Conservation (phyloP, 1,139 yeast species). For the Yamadazyma atmosphaerica region DNA sequence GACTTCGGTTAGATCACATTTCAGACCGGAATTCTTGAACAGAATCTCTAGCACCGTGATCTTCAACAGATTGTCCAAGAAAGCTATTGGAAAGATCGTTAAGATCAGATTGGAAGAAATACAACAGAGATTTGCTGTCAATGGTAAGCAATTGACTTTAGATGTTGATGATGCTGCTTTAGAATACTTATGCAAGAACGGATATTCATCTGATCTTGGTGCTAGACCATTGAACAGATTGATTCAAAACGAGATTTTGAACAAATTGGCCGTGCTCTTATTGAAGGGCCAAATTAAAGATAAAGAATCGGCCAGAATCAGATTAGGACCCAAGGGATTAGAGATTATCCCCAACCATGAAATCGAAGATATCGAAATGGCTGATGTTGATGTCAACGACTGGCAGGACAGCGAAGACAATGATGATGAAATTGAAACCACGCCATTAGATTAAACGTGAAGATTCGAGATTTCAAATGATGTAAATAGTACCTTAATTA, state of each 20-base stretch:
- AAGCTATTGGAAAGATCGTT: conserved; percentile 91
- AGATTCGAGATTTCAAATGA: no score
- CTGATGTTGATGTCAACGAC: conserved; percentile 53
- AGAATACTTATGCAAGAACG: conserved; percentile 78
- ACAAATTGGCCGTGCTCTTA: conserved; percentile 83
- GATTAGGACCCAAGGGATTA: conserved; percentile 61
- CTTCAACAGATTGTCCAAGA: conserved; percentile 87
- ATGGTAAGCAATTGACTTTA: conserved; percentile 74
- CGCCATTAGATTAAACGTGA: conserved; percentile 18
- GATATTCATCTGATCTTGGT: conserved; percentile 92
- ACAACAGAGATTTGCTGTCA: conserved; percentile 78
- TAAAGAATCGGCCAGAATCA: conserved; percentile 77
- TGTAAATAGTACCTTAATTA: background rate
- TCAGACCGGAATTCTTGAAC: conserved; percentile 96
- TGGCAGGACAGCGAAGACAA: conserved; percentile 58
- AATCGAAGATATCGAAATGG: conserved; percentile 54
- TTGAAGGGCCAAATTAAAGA: conserved; percentile 85
- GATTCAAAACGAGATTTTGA: conserved; percentile 84
- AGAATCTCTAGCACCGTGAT: conserved; percentile 91
- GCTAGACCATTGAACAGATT: conserved; percentile 97
- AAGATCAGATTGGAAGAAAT: conserved; percentile 80
- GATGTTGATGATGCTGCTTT: conserved; percentile 71
- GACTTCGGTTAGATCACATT: conserved; percentile 83
- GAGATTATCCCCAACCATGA: conserved; percentile 88
- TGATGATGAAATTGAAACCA: conserved; percentile 42